phyloP scores from a whole-genome alignment of 1,284 basidiomycete genomes.

The Sporisorium graminicola region DNA sequence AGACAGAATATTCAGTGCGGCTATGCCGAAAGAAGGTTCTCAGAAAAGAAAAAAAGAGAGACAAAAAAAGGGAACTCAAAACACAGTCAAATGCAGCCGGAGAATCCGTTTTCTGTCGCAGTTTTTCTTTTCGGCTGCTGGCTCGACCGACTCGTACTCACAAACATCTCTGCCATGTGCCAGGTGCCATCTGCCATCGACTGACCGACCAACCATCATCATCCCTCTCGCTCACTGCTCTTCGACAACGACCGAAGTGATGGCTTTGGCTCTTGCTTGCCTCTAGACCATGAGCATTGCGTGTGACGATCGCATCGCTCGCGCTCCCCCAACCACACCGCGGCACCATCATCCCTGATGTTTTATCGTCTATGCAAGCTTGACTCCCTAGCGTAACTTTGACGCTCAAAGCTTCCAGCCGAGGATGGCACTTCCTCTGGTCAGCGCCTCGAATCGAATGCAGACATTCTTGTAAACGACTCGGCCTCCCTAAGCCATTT shows the following conservation, averaged over 20 bases:
- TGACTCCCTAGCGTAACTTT: not conserved
- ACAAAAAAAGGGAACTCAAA: too few species aligned
- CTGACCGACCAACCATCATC: not conserved
- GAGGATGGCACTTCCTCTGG: not conserved
- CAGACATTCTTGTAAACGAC: not conserved
- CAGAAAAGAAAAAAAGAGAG: too few species aligned
- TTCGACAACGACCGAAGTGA: conserved; percentile 6
- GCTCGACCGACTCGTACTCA: not conserved
- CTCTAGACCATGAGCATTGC: conserved; percentile 3
- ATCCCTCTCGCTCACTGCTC: not conserved
- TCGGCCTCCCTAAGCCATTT: not conserved
- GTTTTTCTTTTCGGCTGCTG: not conserved
- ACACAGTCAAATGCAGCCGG: too few species aligned
- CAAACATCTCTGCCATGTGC: not conserved
- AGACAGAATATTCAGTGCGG: too few species aligned
- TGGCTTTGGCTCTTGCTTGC: not conserved
- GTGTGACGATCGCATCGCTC: conserved; percentile 1
- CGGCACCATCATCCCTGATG: not conserved
- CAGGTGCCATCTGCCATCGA: not conserved
- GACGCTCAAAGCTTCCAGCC: not conserved
- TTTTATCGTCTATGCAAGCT: not conserved
- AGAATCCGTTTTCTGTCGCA: not conserved
- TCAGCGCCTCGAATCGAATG: not conserved
- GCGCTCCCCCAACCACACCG: not conserved
- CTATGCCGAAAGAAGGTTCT: too few species aligned